A percentile compares a stretch with the other conserved stretches of the same genome.
These are phyloP conservation scores for Lathyrus oleraceus DNA, from an alignment of 306 rosid genomes.

Conservation along the genomic window DNA sequence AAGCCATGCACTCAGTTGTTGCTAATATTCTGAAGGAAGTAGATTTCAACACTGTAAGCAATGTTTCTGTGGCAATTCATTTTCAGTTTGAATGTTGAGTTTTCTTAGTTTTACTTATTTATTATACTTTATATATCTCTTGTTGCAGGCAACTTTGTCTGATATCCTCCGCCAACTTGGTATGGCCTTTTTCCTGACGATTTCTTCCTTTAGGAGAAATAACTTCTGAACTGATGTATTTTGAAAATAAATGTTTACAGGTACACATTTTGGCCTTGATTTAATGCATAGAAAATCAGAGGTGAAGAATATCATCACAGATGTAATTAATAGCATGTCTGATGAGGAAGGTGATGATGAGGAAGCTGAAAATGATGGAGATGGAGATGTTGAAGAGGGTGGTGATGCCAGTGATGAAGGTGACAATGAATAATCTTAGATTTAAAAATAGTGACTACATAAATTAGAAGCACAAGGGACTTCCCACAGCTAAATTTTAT, in stretches of 20 bases:
- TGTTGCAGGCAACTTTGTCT: conserved; percentile 90
- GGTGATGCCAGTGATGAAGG: conserved; percentile 44
- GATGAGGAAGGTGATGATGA: conserved; percentile 87
- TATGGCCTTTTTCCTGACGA: conserved; percentile 40
- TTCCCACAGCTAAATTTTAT: conserved; percentile 39
- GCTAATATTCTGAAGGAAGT: conserved; percentile 90
- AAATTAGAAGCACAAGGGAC: conserved; percentile 41
- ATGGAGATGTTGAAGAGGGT: conserved; percentile 55
- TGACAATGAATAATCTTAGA: conserved; percentile 44
- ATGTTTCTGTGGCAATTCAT: neutral
- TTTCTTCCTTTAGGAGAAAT: neutral
- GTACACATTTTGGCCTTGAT: conserved; percentile 83
- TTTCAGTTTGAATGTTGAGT: conserved; percentile 16
- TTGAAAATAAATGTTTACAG: conserved; percentile 46
- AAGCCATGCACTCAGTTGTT: conserved; percentile 81
- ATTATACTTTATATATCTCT: conserved; percentile 17
- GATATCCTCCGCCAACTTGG: conserved; percentile 97
- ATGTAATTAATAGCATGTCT: conserved; percentile 89
- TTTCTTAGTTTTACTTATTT: neutral
- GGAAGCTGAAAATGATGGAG: conserved; percentile 62
- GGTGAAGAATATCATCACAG: conserved; percentile 96
- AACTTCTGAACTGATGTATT: conserved; percentile 23
- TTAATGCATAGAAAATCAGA: conserved; percentile 97
- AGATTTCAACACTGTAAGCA: conserved; percentile 91
- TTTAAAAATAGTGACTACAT: conserved; percentile 38